phyloP scores from a whole-genome alignment of 805 yeast genomes.

The Metschnikowia continentalis region DNA sequence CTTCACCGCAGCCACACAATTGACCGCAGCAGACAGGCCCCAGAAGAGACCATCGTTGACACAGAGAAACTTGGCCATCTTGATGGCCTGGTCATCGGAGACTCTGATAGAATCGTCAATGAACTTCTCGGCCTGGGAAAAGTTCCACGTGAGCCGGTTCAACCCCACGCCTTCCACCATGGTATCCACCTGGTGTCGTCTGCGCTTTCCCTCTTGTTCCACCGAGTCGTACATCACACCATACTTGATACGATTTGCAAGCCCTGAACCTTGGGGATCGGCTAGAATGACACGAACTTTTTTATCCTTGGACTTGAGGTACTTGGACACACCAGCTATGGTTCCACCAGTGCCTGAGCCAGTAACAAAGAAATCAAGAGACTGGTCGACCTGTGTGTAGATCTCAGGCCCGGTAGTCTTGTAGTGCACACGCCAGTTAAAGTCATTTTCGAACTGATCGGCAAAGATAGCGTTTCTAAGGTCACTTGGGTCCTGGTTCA shows the following conservation, averaged over 20 bases:
- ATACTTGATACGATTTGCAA: conserved; percentile 74
- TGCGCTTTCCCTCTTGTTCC: conserved; percentile 88
- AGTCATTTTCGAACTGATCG: conserved; percentile 91
- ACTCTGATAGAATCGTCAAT: conserved; percentile 82
- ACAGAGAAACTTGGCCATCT: conserved; percentile 82
- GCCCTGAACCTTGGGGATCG: conserved; percentile 95
- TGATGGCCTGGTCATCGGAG: conserved; percentile 71
- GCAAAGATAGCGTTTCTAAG: conserved; percentile 72
- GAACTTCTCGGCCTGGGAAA: conserved; percentile 60
- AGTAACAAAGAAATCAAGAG: conserved; percentile 71
- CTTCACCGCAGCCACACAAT: conserved; percentile 82
- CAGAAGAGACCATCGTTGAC: conserved; percentile 84
- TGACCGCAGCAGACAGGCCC: conserved; percentile 91
- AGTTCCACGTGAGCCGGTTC: conserved; percentile 80
- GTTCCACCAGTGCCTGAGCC: conserved; percentile 88
- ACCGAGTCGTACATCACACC: conserved; percentile 92
- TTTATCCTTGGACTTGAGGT: conserved; percentile 42
- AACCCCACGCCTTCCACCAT: conserved; percentile 91
- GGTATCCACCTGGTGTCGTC: conserved; percentile 96
- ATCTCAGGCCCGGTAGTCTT: conserved; percentile 90
- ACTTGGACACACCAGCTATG: conserved; percentile 24
- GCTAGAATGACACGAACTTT: conserved; percentile 61
- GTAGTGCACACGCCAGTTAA: conserved; percentile 84
- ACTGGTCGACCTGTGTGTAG: conserved; percentile 62
- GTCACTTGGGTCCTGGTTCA: conserved; percentile 37